These are phyloP conservation scores for Calonectria montana DNA, from an alignment of 2,329 filamentous ascomycete genomes.

Conservation along the genomic window DNA sequence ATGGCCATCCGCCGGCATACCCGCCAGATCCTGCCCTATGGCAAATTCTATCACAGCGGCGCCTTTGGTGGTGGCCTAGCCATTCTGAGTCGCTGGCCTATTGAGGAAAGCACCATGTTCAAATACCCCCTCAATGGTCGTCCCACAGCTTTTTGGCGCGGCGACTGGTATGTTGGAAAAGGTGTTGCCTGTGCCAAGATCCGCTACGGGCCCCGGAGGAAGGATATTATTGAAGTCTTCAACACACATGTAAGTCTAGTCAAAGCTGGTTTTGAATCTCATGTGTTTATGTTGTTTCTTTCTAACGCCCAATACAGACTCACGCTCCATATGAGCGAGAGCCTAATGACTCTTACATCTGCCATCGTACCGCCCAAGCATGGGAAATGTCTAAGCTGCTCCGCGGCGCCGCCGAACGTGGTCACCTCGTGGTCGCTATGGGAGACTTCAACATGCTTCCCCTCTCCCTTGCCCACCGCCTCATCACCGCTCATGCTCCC, in stretches of 20 bases:
- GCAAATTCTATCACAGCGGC: conserved; percentile 92
- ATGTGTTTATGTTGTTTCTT: background rate
- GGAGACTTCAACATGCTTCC: conserved; percentile 99
- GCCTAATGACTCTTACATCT: conserved; percentile 85
- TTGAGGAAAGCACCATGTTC: conserved; percentile 88
- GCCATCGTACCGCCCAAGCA: conserved; percentile 90
- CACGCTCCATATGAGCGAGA: conserved; percentile 90
- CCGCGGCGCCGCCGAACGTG: conserved; percentile 81
- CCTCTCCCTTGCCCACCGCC: conserved; percentile 81
- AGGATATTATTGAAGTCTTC: conserved; percentile 87
- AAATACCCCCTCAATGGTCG: conserved; percentile 92
- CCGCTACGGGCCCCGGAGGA: conserved; percentile 71
- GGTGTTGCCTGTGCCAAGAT: conserved; percentile 88
- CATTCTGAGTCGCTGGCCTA: conserved; percentile 91
- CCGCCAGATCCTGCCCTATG: conserved; percentile 81
- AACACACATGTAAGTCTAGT: conserved; percentile 79
- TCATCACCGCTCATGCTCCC: conserved; percentile 82
- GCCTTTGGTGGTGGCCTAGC: conserved; percentile 90
- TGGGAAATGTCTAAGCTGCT: conserved; percentile 96
- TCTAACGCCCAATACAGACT: conserved; percentile 51
- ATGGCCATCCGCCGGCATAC: conserved; percentile 80
- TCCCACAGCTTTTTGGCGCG: conserved; percentile 92
- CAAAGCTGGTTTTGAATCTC: too few species aligned
- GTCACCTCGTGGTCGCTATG: conserved; percentile 85
- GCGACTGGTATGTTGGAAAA: conserved; percentile 97